A percentile compares a stretch with the other conserved stretches of the same genome.
Evolutionary conservation across 2,329 filamentous ascomycete genomes (phyloP).

Genomic region (Ilyonectria mors-panacis): DNA sequence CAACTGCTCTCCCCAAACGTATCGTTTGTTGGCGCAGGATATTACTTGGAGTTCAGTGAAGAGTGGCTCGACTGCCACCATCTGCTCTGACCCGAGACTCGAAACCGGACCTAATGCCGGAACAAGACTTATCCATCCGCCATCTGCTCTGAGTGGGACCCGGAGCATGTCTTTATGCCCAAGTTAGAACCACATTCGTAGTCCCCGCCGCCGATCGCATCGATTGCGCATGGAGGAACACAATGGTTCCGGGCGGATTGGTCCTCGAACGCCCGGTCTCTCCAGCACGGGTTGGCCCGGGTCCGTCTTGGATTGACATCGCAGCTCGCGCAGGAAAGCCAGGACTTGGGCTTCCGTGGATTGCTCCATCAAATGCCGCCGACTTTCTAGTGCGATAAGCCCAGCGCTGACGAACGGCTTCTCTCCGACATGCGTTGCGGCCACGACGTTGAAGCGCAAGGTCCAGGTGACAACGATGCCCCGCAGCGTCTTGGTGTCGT

Average conservation of each 20-base stretch:
- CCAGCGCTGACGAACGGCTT: constrained; percentile 11
- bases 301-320: not conserved
- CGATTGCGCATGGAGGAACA: constrained; percentile 10
- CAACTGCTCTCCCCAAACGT: too few species aligned
- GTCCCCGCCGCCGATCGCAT: not conserved
- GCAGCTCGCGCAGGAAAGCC: not conserved
- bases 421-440: not conserved
- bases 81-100: too few species aligned
- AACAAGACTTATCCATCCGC: too few species aligned
- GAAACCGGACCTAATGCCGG: too few species aligned
- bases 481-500: constrained; percentile 43
- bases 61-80: too few species aligned
- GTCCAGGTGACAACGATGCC: constrained; percentile 45
- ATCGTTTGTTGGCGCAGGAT: too few species aligned
- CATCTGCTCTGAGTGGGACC: too few species aligned
- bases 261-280: not conserved
- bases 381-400: not conserved
- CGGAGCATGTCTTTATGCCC: too few species aligned
- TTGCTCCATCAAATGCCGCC: constrained; percentile 9
- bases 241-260: not conserved
- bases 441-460: constrained; percentile 11
- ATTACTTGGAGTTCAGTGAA: too few species aligned
- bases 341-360: constrained; percentile 1
- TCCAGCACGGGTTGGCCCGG: not conserved
- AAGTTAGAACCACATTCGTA: not conserved